Base-by-base conservation (phyloP, 2,329 filamentous ascomycete species). In the Ophidiomyces ophidiicola region DNA sequence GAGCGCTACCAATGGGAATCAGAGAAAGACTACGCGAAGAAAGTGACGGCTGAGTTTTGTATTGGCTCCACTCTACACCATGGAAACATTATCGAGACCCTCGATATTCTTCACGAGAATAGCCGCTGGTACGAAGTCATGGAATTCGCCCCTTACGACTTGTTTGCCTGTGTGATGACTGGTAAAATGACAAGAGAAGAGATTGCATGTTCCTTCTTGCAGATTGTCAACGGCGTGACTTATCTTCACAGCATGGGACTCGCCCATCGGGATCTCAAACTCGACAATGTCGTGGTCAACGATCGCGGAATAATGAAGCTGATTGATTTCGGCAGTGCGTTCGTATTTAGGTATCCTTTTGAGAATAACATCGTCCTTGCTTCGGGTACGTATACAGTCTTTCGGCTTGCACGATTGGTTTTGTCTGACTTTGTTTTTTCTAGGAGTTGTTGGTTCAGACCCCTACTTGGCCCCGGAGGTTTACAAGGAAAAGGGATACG, bases 131-230 rank as follows among this genome's bases (percentile, higher is more conserved):
- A 86, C 54, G 88, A 96, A 55, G 90, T 98, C 29, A 98, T 98
- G 90, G 90, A 98, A 57, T 98, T 93, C 55, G 90, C 87, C 7
- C 90, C 90, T 0, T 98, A 71, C 54, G 90, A 98, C 58, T 71
- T 98, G 20, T 98, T 98, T 57, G 90, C 90, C 8, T 94, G 92
- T 48, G 90, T 98, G 49, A 98, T 98, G 90, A 96, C 90, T 0
- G 90, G 90, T 24, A 93, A 86, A 63, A 98, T 98, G 90, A 76
- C 76, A 28, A 78, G 85, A 43, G 82, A 93, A 50, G 90, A 98
- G 59, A 75, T 96, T 44, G 79, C 78, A 3, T 98, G 90, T 61
- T 80, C 80, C 44, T 96, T 94, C 53, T 68, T 96, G 48, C 90
- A 98, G 59, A 94, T 98, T 46, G 65, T 98, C 41, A 94, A 82